Conservation (phyloP, 371 early-diverging fungal species). For the Mortierella sp. region DNA sequence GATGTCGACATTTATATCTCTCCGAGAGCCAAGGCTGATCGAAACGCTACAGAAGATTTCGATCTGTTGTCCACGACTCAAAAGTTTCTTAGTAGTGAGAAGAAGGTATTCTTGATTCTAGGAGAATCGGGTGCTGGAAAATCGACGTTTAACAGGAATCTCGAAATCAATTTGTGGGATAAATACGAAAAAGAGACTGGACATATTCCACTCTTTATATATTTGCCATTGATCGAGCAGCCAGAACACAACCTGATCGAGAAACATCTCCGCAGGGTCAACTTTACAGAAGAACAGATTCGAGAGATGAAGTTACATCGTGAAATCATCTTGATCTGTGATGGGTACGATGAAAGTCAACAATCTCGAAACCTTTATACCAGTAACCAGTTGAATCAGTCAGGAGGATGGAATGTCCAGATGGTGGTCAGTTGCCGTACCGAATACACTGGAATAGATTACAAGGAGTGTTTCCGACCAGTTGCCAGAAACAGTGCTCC, state of each 20-base stretch:
- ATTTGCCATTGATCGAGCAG: neutral
- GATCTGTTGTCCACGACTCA: neutral
- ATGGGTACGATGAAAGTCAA: neutral
- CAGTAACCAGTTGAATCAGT: slow-evolving; percentile 8
- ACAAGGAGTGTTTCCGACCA: neutral
- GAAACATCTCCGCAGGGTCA: neutral
- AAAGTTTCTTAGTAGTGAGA: neutral
- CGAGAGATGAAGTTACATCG: neutral
- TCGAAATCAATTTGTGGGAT: slow-evolving; percentile 4
- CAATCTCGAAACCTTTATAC: neutral
- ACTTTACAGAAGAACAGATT: slow-evolving; percentile 1
- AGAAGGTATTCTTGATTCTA: slow-evolving; percentile 10
- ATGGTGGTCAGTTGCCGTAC: slow-evolving; percentile 14
- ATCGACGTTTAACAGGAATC: slow-evolving; percentile 10
- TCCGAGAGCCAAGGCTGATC: neutral
- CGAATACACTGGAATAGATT: neutral
- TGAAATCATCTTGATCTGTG: neutral
- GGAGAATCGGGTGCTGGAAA: slow-evolving; percentile 19
- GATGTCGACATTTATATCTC: neutral
- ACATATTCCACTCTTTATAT: slow-evolving; percentile 5
- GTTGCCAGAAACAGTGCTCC: neutral
- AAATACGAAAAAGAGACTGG: neutral
- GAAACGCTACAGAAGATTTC: neutral
- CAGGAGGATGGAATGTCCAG: neutral
- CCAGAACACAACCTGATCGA: slow-evolving; percentile 1